phyloP scores from a whole-genome alignment of 441 rosid species.

The Corymbia calophylla region DNA sequence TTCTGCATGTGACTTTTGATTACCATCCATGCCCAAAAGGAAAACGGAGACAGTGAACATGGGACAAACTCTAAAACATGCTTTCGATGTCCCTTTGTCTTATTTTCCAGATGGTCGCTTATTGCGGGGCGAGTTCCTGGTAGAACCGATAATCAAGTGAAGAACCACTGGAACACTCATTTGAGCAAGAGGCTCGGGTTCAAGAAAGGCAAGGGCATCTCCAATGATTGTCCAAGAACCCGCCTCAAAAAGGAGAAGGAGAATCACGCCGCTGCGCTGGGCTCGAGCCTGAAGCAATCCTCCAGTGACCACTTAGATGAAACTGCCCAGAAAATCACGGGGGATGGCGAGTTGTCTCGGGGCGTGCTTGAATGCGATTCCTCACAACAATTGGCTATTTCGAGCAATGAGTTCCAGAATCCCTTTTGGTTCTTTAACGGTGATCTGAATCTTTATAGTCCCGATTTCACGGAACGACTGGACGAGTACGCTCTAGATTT shows the following conservation, averaged over 20 bases:
- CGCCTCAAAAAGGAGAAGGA: neutral
- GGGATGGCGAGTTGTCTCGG: neutral
- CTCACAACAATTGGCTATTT: neutral
- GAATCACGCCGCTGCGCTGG: neutral
- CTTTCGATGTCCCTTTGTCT: neutral
- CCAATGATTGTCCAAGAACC: neutral
- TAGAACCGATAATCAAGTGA: constrained; percentile 65
- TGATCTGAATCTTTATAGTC: neutral
- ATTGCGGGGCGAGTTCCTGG: constrained; percentile 60
- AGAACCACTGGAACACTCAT: constrained; percentile 67
- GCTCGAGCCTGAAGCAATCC: neutral
- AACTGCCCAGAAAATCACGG: neutral
- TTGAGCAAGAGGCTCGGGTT: constrained; percentile 39
- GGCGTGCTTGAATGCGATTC: neutral
- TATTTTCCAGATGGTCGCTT: constrained; percentile 40
- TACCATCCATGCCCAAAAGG: neutral
- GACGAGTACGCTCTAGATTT: constrained; percentile 12
- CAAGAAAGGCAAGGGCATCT: constrained; percentile 2
- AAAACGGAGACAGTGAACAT: neutral
- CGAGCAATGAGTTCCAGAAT: neutral
- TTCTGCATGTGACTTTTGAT: neutral
- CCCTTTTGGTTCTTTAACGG: constrained; percentile 14
- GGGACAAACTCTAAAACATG: neutral
- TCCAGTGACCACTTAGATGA: neutral
- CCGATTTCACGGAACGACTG: constrained; percentile 3